Evolutionary conservation across 805 yeast genomes (phyloP).

Genomic region (Metschnikowia koreensis): DNA sequence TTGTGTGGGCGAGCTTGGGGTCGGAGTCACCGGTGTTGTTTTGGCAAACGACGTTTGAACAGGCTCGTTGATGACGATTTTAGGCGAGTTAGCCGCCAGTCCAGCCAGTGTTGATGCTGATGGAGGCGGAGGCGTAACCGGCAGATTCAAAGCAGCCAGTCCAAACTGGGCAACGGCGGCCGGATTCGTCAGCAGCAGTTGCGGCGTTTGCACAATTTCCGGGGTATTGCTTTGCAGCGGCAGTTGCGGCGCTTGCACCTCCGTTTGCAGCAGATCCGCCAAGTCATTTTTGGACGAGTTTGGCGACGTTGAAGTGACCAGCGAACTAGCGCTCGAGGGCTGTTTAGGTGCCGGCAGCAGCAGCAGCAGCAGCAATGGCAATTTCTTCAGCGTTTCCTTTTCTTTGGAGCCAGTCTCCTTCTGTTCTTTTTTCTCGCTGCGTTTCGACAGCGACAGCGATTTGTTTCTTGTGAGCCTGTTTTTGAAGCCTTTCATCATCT

Average conservation of each 20-base stretch:
- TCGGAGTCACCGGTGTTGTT: slow-evolving; percentile 20
- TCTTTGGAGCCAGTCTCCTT: slow-evolving; percentile 36
- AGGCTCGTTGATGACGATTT: slow-evolving; percentile 20
- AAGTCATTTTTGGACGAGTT: slow-evolving; percentile 29
- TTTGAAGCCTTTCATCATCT: slow-evolving; percentile 74
- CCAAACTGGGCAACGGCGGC: slow-evolving; percentile 9
- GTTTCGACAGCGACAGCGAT: slow-evolving; percentile 30
- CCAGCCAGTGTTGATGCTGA: background rate
- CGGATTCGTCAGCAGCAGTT: background rate
- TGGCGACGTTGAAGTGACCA: slow-evolving; percentile 33
- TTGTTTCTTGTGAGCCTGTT: slow-evolving; percentile 49
- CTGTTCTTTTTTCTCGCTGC: slow-evolving; percentile 36
- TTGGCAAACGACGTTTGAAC: slow-evolving; percentile 14
- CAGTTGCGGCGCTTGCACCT: background rate
- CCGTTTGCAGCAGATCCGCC: slow-evolving; percentile 3
- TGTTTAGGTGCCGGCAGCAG: slow-evolving; percentile 13
- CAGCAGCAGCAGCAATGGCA: background rate
- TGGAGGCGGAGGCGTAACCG: slow-evolving; percentile 10
- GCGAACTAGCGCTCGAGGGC: slow-evolving; percentile 19
- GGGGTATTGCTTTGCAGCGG: background rate
- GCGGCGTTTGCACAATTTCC: background rate
- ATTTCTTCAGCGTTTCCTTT: slow-evolving; percentile 6
- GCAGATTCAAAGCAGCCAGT: slow-evolving; percentile 5
- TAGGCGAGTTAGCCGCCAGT: slow-evolving; percentile 12
- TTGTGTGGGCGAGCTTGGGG: slow-evolving; percentile 16